A percentile compares a stretch with the other conserved stretches of the same genome.
Conservation (phyloP, 176 grass and related monocot genomes). For the Cymbopogon citratus region DNA sequence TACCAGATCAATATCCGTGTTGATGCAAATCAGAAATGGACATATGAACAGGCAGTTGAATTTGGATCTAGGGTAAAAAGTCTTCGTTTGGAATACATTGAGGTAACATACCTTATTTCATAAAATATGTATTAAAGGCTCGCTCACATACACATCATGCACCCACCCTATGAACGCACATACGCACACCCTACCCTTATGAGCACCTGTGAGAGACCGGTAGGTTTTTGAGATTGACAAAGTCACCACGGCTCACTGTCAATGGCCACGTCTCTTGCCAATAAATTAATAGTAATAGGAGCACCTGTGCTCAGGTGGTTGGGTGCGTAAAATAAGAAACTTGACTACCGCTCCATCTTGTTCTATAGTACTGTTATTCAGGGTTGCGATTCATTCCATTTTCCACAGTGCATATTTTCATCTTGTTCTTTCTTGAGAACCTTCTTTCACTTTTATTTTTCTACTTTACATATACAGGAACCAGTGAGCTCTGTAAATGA, state of each 20-base stretch:
- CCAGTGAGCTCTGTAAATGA: constrained; percentile 64
- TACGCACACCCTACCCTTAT: not conserved
- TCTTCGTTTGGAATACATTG: constrained; percentile 69
- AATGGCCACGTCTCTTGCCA: not conserved
- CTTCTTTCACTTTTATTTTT: constrained; percentile 8
- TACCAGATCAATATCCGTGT: constrained; percentile 80
- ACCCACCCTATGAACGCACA: not conserved
- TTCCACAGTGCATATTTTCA: not conserved
- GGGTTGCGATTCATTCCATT: not conserved
- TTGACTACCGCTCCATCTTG: constrained; percentile 20
- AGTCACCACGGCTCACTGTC: not conserved
- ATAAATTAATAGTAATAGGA: not conserved
- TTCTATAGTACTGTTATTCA: constrained; percentile 1
- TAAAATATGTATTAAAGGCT: not conserved
- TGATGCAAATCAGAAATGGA: constrained; percentile 92
- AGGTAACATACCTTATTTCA: constrained; percentile 55
- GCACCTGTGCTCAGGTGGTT: not conserved
- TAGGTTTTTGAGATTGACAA: not conserved
- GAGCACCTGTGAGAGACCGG: not conserved
- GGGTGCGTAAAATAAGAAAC: not conserved
- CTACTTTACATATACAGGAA: constrained; percentile 70
- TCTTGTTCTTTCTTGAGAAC: constrained; percentile 34
- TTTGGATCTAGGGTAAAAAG: constrained; percentile 67
- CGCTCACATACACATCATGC: not conserved
- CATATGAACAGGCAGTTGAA: constrained; percentile 74